Evolutionary conservation across 805 yeast genomes (phyloP).

Genomic region (Candida loeiensis): DNA sequence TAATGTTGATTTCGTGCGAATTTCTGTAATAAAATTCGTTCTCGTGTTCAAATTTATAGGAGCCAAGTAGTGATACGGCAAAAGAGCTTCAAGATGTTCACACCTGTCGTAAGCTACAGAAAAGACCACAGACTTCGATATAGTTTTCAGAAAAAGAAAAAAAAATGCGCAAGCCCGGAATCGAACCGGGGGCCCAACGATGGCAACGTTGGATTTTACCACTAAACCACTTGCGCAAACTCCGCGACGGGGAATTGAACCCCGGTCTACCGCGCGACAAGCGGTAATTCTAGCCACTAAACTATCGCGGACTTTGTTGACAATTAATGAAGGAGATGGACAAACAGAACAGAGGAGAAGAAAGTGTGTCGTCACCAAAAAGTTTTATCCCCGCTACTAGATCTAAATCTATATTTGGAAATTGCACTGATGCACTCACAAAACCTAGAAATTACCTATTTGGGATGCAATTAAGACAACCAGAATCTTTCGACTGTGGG

Average conservation of each 20-base stretch:
- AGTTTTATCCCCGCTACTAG: background rate
- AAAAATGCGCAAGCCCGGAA: conserved; percentile 9
- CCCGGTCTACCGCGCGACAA: conserved; percentile 8
- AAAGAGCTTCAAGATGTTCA: background rate
- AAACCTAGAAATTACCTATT: background rate
- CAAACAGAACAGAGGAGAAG: background rate
- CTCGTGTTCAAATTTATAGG: too few species aligned
- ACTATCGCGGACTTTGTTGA: conserved; percentile 5
- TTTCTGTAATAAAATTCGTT: too few species aligned
- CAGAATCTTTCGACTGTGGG: background rate
- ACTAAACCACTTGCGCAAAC: conserved; percentile 8
- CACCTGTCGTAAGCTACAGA: background rate
- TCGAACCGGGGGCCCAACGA: conserved; percentile 11
- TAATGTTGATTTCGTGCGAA: too few species aligned
- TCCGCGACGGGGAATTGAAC: conserved; percentile 7
- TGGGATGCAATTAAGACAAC: background rate
- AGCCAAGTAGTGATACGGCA: too few species aligned
- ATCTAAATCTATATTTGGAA: background rate
- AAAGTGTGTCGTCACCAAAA: background rate
- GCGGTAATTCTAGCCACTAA: conserved; percentile 8
- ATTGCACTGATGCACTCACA: background rate
- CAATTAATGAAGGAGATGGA: background rate
- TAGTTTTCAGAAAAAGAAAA: too few species aligned
- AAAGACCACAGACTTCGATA: too few species aligned
- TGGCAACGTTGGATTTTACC: conserved; percentile 10